Conservation (phyloP, 805 yeast species). For the Candida silvicultrix region DNA sequence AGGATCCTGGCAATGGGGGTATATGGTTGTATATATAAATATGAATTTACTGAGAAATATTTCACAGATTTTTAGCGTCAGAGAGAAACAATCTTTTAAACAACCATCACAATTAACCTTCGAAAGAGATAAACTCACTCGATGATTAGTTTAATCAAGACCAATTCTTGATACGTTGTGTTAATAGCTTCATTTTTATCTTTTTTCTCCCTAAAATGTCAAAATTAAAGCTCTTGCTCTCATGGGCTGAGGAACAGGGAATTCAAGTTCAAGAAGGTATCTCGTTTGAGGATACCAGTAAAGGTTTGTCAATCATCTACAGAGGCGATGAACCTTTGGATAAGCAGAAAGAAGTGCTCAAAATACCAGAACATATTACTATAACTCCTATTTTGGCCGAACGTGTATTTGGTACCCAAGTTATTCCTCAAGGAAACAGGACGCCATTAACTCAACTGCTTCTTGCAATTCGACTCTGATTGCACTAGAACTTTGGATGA, state of each 20-base stretch:
- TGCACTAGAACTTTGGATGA: constrained; percentile 7
- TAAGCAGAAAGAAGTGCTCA: constrained; percentile 23
- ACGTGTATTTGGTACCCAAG: constrained; percentile 16
- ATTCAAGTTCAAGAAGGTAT: constrained; percentile 28
- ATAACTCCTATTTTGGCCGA: constrained; percentile 32
- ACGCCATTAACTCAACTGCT: constrained; percentile 26
- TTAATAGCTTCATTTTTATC: background rate
- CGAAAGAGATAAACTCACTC: too few species aligned
- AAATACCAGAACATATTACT: constrained; percentile 31
- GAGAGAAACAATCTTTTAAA: too few species aligned
- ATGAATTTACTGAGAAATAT: too few species aligned
- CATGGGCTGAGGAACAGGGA: constrained; percentile 36
- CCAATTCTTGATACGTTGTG: background rate
- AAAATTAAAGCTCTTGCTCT: constrained; percentile 11
- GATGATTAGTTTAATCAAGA: background rate
- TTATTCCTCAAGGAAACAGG: constrained; percentile 10
- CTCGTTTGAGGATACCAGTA: constrained; percentile 23
- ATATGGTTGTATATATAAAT: too few species aligned
- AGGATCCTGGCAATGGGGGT: too few species aligned
- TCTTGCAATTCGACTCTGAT: constrained; percentile 30
- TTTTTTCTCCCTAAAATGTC: constrained; percentile 1
- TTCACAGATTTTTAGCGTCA: too few species aligned
- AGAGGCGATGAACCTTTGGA: constrained; percentile 6
- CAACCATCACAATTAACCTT: too few species aligned
- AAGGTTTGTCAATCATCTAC: constrained; percentile 31